Percentiles rank a stretch among this genome's conserved stretches.
phyloP scores from a whole-genome alignment of 345 rosid species.

The Dovyalis caffra region DNA sequence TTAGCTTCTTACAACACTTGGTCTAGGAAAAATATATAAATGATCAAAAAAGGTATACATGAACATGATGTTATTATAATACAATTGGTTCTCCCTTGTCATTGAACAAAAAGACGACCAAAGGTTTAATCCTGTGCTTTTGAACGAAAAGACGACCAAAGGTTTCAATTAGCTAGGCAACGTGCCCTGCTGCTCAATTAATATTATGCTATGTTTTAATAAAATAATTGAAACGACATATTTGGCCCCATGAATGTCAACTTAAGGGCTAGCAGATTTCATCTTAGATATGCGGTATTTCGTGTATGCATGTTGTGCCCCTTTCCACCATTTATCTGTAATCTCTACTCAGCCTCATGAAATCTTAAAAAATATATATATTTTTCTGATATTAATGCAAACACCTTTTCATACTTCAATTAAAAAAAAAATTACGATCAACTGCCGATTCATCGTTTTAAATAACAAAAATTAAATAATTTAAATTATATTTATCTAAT shows the following conservation, averaged over 20 bases:
- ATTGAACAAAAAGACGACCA: constrained; percentile 21
- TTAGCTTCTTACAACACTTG: constrained; percentile 10
- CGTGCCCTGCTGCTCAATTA: constrained; percentile 20
- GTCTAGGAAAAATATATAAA: background rate
- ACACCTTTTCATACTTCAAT: no score
- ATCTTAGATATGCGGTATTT: background rate
- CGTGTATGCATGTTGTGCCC: background rate
- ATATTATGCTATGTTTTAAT: background rate
- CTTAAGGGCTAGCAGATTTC: background rate
- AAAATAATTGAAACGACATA: background rate
- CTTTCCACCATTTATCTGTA: no score
- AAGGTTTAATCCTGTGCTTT: constrained; percentile 6
- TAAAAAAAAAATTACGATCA: no score
- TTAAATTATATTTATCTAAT: no score
- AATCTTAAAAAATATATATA: no score
- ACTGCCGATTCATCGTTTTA: no score
- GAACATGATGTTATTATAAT: background rate
- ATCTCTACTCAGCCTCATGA: background rate
- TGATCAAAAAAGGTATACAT: no score
- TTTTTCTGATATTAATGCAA: no score
- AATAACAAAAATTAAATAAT: no score
- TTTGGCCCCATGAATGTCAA: no score
- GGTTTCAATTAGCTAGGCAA: constrained; percentile 17
- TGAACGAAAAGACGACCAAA: constrained; percentile 7
- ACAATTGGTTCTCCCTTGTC: constrained; percentile 9